Evolutionary conservation across 2,329 filamentous ascomycete genomes (phyloP), one percentile per base, ranked within the genome.

Genomic region (Chrysoporthe puriensis): DNA sequence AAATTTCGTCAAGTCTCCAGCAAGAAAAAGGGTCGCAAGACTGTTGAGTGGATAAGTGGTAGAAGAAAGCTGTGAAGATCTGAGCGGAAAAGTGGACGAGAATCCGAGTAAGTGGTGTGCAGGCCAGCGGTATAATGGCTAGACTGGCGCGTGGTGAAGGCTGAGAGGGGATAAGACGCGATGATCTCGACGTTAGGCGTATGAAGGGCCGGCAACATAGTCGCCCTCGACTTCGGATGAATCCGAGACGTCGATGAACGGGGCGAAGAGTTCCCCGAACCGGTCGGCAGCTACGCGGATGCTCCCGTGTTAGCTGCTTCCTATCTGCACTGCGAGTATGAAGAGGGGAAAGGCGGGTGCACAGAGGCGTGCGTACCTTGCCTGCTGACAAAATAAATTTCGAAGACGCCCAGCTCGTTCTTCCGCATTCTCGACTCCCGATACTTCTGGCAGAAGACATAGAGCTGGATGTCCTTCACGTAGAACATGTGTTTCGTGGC

Each of bases 381-480:
- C 52, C 81, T 80, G 44, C 74, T 79, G 40, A 79, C 73, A 72
- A 88, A 88, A 36, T 79, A 73, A 13, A 88, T 80, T 74, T 87
- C 83, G 67, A 87, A 87, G 0, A 81, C 80, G 6, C 83, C 82
- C 1, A 76, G 73, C 57, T 77, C 79, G 58, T 82, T 84, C 62
- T 81, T 81, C 4, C 86, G 82, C 76, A 86, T 84, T 59, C 80
- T 79, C 64, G 82, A 80, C 69, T 86, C 82, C 8, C 81, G 80
- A 71, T 89, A 90, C 1, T 80, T 76, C n/a, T 83, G 77, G 72
- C 83, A 86, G 73, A 90, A 89, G 8, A 89, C 83, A 73, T 88
- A 88, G 0, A 86, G 81, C 66, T 86, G 82, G 18, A 90, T 74
- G 69, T 87, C 84, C 44, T 79, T 81, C 2, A 90, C 76, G 77